Base-by-base conservation (phyloP, 108 stramenopile species). In the Aurantiochytrium sp. region DNA sequence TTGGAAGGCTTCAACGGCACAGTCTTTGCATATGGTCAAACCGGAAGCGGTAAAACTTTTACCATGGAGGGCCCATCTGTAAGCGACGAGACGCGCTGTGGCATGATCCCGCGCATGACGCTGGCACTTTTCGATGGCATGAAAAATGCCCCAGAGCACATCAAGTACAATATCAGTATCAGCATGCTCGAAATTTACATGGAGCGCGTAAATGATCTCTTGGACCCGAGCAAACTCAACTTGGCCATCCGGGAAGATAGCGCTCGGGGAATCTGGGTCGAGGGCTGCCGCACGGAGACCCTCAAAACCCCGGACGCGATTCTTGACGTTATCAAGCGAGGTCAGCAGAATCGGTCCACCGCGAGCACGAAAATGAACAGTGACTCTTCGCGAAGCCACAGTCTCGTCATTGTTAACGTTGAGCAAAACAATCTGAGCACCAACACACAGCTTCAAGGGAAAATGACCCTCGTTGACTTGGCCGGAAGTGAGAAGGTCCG, bases 191-290 rank as follows among this genome's bases (percentile, higher is more conserved):
- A 91, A 64, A 89, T 92, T 18, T 92, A 92, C 59, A 42, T 60
- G 47, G 92, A 92, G 59, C 21, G 19, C 5, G 72, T 92, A 18
- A 51, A 76, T 16, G 91, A 91, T 87, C 49, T 91, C 45, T 42
- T 91, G 10, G 87, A 91, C 42, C 25, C 25, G 35, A 5, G 4
- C 25, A 47, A 28, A 23, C 5, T 89, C 73, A 93, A 94, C 72
- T 91, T 96, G 51, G 35, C 83, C n/a, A 94, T 96, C 45, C 90
- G 96, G 44, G 94, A 95, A 72, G 93, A 95, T 89, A 44, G 90
- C 12, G 87, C 49, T 10, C 91, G 90, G 47, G 95, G 95, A 47
- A 90, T 95, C 8, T 95, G 93, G 59, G 94, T 96, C 18, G 95
- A 93, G 42, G 95, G 94, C 10, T 76, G 91, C 49, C 59, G 90